phyloP scores from a whole-genome alignment of 139 green algal species.

The Gonium pectorale region DNA sequence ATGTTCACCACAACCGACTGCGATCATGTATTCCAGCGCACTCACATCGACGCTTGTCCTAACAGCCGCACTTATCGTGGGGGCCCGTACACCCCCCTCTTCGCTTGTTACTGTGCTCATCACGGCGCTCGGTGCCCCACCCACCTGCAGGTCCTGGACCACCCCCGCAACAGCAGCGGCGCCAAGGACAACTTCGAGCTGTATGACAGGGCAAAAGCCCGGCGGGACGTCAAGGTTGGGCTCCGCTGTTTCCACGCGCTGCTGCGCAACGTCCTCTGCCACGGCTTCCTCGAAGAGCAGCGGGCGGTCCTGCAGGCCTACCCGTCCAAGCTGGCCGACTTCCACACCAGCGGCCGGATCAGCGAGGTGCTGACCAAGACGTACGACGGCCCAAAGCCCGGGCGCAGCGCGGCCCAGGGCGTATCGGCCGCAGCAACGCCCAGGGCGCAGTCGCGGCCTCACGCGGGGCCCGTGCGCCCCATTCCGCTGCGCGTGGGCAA shows the following conservation, averaged over 20 bases:
- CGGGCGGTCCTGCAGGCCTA: background rate
- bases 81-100: background rate
- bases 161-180: constrained; percentile 8
- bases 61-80: constrained; percentile 12
- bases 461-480: too few relatives aligned
- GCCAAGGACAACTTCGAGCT: constrained; percentile 1
- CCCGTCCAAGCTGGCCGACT: background rate
- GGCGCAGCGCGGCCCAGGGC: background rate
- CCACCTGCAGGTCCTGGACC: constrained; percentile 16
- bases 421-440: background rate
- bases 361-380: background rate
- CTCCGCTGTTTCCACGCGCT: background rate
- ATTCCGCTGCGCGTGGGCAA: too few relatives aligned
- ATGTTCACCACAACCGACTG: background rate
- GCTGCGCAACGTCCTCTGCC: constrained; percentile 10
- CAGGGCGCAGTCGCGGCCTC: too few relatives aligned
- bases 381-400: background rate
- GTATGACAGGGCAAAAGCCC: background rate
- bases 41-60: background rate
- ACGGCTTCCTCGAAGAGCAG: constrained; percentile 1
- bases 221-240: background rate
- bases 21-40: constrained; percentile 4
- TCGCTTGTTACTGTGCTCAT: constrained; percentile 1
- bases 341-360: constrained; percentile 1
- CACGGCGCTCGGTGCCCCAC: background rate